Conservation (phyloP, 1,284 basidiomycete species). For the Blastosporella zonata region DNA sequence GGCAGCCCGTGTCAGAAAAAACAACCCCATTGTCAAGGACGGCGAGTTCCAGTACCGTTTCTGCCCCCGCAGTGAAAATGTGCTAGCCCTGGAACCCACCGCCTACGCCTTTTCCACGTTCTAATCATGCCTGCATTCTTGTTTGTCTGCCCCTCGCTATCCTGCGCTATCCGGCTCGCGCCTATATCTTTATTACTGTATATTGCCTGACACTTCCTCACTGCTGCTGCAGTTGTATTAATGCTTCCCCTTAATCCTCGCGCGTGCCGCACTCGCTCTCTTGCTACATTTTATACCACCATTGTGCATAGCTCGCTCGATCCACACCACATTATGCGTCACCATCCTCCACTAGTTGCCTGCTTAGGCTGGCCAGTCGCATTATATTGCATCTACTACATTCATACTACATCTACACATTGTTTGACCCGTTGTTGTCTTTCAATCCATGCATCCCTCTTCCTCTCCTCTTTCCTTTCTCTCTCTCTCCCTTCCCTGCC, state of each 20-base stretch:
- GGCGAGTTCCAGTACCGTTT: constrained; percentile 68
- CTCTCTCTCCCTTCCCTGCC: neutral
- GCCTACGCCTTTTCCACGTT: constrained; percentile 48
- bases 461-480: neutral
- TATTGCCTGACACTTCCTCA: constrained; percentile 25
- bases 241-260: neutral
- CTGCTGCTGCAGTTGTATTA: constrained; percentile 1
- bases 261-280: neutral
- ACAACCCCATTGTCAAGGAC: constrained; percentile 61
- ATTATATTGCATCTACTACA: too few species aligned
- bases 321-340: constrained; percentile 7
- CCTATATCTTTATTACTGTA: constrained; percentile 42
- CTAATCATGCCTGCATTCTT: constrained; percentile 30
- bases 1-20: constrained; percentile 41
- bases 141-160: too few species aligned
- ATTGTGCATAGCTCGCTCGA: neutral
- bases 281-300: constrained; percentile 8
- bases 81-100: too few species aligned
- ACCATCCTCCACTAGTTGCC: constrained; percentile 11
- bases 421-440: neutral
- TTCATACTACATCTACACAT: too few species aligned
- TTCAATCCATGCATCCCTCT: too few species aligned
- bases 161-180: too few species aligned
- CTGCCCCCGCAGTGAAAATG: constrained; percentile 39
- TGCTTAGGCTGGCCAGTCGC: constrained; percentile 20